Base-by-base conservation (phyloP, 495 filamentous ascomycete genomes). In the Peziza echinospora region DNA sequence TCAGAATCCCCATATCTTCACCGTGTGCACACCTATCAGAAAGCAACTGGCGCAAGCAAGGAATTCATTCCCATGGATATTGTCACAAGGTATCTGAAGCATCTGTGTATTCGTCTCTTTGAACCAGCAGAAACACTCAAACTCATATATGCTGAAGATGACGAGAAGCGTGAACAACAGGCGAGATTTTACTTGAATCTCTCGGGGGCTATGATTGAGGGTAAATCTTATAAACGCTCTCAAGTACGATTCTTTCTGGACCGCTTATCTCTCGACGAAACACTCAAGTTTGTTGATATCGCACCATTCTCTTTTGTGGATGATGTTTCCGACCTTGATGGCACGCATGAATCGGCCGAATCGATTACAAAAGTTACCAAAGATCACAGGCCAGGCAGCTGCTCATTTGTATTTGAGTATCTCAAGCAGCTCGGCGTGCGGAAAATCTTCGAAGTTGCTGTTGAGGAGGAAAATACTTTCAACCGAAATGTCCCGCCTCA, bases 121-220 rank as follows among this genome's bases (percentile, higher is more conserved):
- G 26, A n/a, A 34, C 26, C 26, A 7, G 62, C 60, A 41, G 43
- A 53, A 11, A 51, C 55, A n/a, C 51, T 63, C 5, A 46, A 47
- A n/a, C 48, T 47, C 0, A 47, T 62, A 5, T 54, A 51, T 24
- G 54, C 64, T 3, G 56, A 63, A 21, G 52, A 53, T 16, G 26
- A 34, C 26, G 26, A 34, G n/a, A 34, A 34, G 26, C 26, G 26
- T 34, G 26, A 34, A n/a, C 26, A 34, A n/a, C 8, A n/a, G 26
- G 8, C 26, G 7, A 8, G 26, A n/a, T 34, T 34, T n/a, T 34
- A 34, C n/a, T n/a, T 34, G 7, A 34, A 34, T n/a, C 26, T 34
- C n/a, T 34, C 26, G 7, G 26, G 26, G n/a, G n/a, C 26, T 8
- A 34, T n/a, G 8, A 8, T 8, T n/a, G 7, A 34, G 8, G n/a